Conservation (phyloP, 2,329 filamentous ascomycete species). For the Cladosporium sp. region DNA sequence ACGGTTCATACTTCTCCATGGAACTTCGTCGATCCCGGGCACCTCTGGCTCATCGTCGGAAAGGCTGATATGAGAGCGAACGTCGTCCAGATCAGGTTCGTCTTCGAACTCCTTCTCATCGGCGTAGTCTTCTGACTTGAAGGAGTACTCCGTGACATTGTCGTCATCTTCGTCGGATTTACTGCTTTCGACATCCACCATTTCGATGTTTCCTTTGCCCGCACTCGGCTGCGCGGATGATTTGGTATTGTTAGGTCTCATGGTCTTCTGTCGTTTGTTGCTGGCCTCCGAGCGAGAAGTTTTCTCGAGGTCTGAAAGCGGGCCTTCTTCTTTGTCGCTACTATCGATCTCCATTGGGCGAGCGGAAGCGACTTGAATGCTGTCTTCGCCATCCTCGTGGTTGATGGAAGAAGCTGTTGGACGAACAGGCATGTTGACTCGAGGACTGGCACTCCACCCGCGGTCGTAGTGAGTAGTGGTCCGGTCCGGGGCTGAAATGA, state of each 20-base stretch:
- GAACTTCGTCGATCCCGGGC: neutral
- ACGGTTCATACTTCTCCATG: constrained; percentile 1
- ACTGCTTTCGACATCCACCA: neutral
- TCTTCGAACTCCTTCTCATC: constrained; percentile 7
- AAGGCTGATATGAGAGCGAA: constrained; percentile 21
- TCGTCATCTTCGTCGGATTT: neutral
- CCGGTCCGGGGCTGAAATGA: too few species aligned
- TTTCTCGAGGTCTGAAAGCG: neutral
- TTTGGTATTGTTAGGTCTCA: neutral
- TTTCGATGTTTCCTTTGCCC: neutral
- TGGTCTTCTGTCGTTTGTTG: neutral
- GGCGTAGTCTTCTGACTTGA: constrained; percentile 16
- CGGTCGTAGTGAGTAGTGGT: too few species aligned
- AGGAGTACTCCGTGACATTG: constrained; percentile 19
- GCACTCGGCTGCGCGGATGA: neutral
- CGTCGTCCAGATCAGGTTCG: constrained; percentile 15
- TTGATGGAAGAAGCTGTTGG: too few species aligned
- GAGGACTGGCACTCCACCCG: too few species aligned
- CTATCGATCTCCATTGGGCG: neutral
- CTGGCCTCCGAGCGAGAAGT: neutral
- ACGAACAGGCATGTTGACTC: too few species aligned
- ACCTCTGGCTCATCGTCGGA: constrained; percentile 14
- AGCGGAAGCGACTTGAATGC: constrained; percentile 1
- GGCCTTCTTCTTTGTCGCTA: neutral
- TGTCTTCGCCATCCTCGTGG: neutral